phyloP scores from a whole-genome alignment of 139 green algal genomes.

The Diplosphaera chodatii region DNA sequence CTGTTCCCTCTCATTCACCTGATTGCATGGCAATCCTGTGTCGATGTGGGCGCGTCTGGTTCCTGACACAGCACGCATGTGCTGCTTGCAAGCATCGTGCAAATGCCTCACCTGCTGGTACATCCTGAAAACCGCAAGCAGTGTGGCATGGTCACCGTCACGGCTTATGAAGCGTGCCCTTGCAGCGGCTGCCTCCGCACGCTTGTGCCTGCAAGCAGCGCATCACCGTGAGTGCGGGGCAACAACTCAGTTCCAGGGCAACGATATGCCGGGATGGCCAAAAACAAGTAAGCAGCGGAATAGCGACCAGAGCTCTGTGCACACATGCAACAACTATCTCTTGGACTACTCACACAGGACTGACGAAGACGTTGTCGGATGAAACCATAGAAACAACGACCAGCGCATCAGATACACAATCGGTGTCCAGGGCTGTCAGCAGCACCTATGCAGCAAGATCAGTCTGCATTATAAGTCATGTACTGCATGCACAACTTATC shows the following conservation, averaged over 20 bases:
- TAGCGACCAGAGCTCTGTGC: neutral
- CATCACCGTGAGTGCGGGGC: too few relatives aligned
- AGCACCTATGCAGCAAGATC: too few relatives aligned
- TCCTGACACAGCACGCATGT: neutral
- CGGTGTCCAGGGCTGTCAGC: constrained; percentile 49
- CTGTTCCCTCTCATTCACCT: constrained; percentile 21
- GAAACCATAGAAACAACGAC: constrained; percentile 76
- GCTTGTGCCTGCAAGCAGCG: constrained; percentile 54
- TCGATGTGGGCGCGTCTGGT: too few relatives aligned
- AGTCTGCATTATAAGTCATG: neutral
- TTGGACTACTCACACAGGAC: constrained; percentile 1
- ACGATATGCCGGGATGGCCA: too few relatives aligned
- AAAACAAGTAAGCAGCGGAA: neutral
- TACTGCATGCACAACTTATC: neutral
- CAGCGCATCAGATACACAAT: constrained; percentile 62
- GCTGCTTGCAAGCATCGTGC: neutral
- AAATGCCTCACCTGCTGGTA: constrained; percentile 13
- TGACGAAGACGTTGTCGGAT: constrained; percentile 56
- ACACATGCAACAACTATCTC: too few relatives aligned
- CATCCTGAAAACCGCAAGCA: constrained; percentile 56
- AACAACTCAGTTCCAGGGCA: too few relatives aligned
- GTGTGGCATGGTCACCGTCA: constrained; percentile 75
- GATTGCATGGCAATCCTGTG: too few relatives aligned
- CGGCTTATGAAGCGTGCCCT: constrained; percentile 50
- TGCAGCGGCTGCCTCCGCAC: constrained; percentile 50